These are phyloP conservation scores for Dictyostelium intermedium DNA, from an alignment of 78 protist species.

Conservation along the genomic window DNA sequence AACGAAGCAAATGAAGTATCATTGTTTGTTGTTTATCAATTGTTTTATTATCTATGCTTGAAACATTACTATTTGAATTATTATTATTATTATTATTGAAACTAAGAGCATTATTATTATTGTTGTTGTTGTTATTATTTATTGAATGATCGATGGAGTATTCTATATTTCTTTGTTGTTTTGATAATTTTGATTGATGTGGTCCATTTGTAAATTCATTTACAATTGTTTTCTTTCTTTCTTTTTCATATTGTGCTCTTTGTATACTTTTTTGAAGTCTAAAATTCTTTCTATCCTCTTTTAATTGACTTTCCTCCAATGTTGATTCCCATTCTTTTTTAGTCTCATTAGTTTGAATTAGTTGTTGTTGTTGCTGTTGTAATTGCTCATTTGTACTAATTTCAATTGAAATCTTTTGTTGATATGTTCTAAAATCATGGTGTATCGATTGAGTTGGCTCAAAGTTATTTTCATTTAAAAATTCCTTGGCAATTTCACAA, in stretches of 20 bases:
- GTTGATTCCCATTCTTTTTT: constrained; percentile 53
- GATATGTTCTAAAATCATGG: constrained; percentile 8
- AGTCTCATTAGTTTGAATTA: neutral
- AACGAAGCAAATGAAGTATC: constrained; percentile 38
- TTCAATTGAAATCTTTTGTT: neutral
- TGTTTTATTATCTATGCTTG: neutral
- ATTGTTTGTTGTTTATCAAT: constrained; percentile 71
- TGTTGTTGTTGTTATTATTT: neutral
- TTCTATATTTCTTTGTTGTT: neutral
- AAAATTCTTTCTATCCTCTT: constrained; percentile 63
- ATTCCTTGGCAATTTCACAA: constrained; percentile 41
- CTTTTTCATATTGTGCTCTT: constrained; percentile 67
- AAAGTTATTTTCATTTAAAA: constrained; percentile 5
- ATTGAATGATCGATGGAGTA: neutral
- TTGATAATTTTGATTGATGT: neutral
- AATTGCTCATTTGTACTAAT: neutral
- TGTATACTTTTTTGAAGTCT: constrained; percentile 44
- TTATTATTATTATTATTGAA: neutral
- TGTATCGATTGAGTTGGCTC: constrained; percentile 63
- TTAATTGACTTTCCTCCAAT: constrained; percentile 1
- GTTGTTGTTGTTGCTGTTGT: constrained; percentile 5
- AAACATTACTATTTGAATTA: neutral
- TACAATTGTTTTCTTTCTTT: constrained; percentile 41
- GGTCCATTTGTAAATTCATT: constrained; percentile 22
- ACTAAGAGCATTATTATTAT: neutral